These are phyloP conservation scores for Colletotrichum cereale DNA, from an alignment of 2,329 filamentous ascomycete genomes.

Conservation along the genomic window DNA sequence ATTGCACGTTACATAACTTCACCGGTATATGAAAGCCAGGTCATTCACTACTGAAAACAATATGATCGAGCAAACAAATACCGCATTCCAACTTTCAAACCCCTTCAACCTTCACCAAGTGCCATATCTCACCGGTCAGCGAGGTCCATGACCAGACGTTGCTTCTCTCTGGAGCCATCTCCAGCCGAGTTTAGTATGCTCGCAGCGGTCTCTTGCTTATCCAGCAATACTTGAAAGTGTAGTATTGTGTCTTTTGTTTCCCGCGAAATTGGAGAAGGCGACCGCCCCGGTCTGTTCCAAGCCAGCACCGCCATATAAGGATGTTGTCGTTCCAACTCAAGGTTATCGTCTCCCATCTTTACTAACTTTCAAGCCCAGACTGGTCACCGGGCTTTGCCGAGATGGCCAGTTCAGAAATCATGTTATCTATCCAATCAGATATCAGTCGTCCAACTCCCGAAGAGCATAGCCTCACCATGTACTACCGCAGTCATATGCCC, in stretches of 20 bases:
- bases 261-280: too few species aligned
- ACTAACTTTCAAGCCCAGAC: too few species aligned
- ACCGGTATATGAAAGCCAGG: too few species aligned
- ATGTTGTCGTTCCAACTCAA: not conserved
- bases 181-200: too few species aligned
- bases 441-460: not conserved
- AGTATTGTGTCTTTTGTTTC: too few species aligned
- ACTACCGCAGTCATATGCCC: not conserved
- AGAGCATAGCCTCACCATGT: not conserved
- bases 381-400: not conserved
- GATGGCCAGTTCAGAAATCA: not conserved
- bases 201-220: too few species aligned
- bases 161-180: not conserved
- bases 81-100: rapidly evolving
- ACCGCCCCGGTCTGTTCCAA: too few species aligned
- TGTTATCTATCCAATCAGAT: not conserved
- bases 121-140: not conserved
- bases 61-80: not conserved
- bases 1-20: rapidly evolving
- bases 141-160: not conserved
- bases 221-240: too few species aligned
- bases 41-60: not conserved
- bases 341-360: not conserved
- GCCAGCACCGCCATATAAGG: too few species aligned
- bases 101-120: not conserved